Conservation (phyloP, 805 yeast species). For the Candida khao-thaluensis region DNA sequence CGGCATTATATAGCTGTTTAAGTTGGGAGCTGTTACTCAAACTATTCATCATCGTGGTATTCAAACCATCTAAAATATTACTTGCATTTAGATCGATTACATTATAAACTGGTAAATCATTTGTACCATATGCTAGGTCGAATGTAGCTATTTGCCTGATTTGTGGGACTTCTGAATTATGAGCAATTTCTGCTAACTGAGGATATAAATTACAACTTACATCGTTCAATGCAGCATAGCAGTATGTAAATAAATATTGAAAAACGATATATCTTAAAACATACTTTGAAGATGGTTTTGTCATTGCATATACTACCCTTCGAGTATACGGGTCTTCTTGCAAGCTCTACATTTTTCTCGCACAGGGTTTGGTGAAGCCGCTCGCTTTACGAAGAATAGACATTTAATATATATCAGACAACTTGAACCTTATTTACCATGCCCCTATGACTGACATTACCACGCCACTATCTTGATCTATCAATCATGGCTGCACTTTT, state of each 20-base stretch:
- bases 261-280: neutral
- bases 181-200: neutral
- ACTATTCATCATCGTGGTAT: neutral
- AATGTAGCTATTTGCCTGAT: conserved; percentile 1
- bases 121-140: neutral
- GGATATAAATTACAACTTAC: neutral
- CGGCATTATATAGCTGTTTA: conserved; percentile 1
- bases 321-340: no score
- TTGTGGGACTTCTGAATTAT: conserved; percentile 1
- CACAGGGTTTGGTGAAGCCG: no score
- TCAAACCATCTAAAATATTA: conserved; percentile 1
- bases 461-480: no score
- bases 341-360: no score
- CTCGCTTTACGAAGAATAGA: no score
- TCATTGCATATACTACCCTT: neutral
- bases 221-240: conserved; percentile 1
- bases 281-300: neutral
- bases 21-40: conserved; percentile 1
- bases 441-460: no score
- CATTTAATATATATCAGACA: no score
- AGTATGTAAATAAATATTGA: neutral
- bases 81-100: conserved; percentile 1
- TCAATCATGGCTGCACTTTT: no score
- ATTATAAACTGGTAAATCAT: neutral
- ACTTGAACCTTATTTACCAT: no score